Evolutionary conservation across 768 basidiomycete genomes (phyloP).

Genomic region (Mycena albidolilacea): DNA sequence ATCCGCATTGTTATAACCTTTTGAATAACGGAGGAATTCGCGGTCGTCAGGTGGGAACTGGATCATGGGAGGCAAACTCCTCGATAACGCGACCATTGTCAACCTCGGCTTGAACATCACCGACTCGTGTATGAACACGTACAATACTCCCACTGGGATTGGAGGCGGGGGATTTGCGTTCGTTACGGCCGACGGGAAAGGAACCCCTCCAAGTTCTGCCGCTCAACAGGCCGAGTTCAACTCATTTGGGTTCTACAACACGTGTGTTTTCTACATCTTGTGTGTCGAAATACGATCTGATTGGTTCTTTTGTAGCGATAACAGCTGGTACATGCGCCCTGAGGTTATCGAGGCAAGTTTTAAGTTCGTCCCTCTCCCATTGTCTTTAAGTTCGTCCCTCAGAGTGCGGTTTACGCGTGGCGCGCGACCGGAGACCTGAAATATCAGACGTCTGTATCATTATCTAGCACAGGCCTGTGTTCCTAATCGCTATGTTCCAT

Average conservation of each 20-base stretch:
- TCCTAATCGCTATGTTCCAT: not conserved
- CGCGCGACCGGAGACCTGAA: constrained; percentile 31
- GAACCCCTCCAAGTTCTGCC: constrained; percentile 19
- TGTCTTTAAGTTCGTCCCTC: not conserved
- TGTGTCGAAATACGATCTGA: not conserved
- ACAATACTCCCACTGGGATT: constrained; percentile 27
- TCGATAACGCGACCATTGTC: constrained; percentile 28
- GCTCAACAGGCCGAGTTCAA: constrained; percentile 21
- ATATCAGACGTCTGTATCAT: constrained; percentile 21
- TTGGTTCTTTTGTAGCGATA: constrained; percentile 20
- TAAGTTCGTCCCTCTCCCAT: not conserved
- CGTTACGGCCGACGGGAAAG: constrained; percentile 23
- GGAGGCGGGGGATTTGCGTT: constrained; percentile 29
- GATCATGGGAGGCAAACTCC: constrained; percentile 31
- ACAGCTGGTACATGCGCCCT: constrained; percentile 32
- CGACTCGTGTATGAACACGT: constrained; percentile 32
- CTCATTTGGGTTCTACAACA: constrained; percentile 31
- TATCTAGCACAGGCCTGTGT: not conserved
- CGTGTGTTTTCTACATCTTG: constrained; percentile 6
- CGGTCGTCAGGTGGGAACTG: constrained; percentile 17
- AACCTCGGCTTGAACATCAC: constrained; percentile 30
- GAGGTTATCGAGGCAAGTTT: constrained; percentile 33
- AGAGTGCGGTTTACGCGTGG: constrained; percentile 32
- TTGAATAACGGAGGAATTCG: not conserved
- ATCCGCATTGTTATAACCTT: not conserved